phyloP scores from a whole-genome alignment of 2,329 filamentous ascomycete genomes.

The Fusarium sp. region DNA sequence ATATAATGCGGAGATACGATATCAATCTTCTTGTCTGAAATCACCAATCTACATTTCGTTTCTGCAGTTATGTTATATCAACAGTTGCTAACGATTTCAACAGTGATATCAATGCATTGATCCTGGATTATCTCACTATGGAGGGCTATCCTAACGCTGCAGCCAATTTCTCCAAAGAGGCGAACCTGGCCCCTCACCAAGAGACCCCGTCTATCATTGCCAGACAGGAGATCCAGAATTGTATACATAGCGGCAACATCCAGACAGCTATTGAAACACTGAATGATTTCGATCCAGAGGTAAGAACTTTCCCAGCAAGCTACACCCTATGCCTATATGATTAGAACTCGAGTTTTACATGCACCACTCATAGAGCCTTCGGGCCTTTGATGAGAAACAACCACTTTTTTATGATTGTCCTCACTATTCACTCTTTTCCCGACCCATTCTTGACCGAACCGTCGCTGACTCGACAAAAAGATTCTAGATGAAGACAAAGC shows the following conservation, averaged over 20 bases:
- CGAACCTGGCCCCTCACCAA: conserved; percentile 82
- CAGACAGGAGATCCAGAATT: conserved; percentile 84
- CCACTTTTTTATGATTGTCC: conserved; percentile 63
- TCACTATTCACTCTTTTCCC: conserved; percentile 15
- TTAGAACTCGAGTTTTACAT: conserved; percentile 94
- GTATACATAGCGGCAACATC: conserved; percentile 87
- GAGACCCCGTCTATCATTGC: conserved; percentile 79
- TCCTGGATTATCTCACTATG: conserved; percentile 96
- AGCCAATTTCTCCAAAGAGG: conserved; percentile 92
- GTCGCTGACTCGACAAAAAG: conserved; percentile 60
- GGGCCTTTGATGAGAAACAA: conserved; percentile 91
- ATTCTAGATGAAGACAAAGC: conserved; percentile 86
- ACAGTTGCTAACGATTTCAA: conserved; percentile 46
- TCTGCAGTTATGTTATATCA: neutral
- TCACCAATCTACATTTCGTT: conserved; percentile 17
- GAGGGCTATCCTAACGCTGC: conserved; percentile 95
- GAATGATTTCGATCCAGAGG: conserved; percentile 91
- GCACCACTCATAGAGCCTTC: conserved; percentile 98
- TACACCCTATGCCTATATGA: conserved; percentile 72
- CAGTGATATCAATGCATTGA: conserved; percentile 94
- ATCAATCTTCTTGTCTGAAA: conserved; percentile 72
- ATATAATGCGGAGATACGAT: conserved; percentile 87
- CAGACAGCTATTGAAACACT: conserved; percentile 86
- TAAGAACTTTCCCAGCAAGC: conserved; percentile 62
- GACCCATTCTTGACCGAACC: neutral